Conservation (phyloP, 257 asterid species). For the Echites panduratus region DNA sequence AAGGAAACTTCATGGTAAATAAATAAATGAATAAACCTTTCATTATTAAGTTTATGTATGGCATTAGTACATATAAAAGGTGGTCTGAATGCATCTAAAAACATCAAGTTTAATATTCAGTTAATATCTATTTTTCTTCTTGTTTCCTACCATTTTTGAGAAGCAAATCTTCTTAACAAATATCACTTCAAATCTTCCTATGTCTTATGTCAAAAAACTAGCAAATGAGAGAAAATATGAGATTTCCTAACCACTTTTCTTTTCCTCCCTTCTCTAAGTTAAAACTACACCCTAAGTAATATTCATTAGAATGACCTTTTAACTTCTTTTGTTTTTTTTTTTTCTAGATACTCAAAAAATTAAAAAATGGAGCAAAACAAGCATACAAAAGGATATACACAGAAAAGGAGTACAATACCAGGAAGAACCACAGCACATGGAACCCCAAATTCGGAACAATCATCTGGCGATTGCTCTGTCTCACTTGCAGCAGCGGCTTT, state of each 20-base stretch:
- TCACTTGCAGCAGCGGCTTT: background rate
- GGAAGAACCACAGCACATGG: background rate
- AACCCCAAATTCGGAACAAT: background rate
- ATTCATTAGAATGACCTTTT: background rate
- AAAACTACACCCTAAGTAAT: background rate
- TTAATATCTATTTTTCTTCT: background rate
- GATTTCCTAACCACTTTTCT: background rate
- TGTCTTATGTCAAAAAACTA: background rate
- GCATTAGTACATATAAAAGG: background rate
- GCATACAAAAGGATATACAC: background rate
- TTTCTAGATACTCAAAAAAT: background rate
- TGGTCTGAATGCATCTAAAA: background rate
- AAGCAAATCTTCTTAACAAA: background rate
- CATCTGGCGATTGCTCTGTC: background rate
- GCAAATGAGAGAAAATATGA: background rate
- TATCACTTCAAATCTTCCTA: background rate
- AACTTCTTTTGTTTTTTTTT: background rate
- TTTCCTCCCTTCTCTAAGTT: background rate
- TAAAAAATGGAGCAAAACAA: background rate
- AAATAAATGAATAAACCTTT: too few species aligned
- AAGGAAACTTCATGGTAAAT: background rate
- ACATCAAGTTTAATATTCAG: background rate
- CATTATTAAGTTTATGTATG: background rate
- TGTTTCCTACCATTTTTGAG: background rate
- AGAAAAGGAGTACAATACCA: background rate